Evolutionary conservation across 2,329 filamentous ascomycete species (phyloP), one percentile per base, ranked within the genome.

Genomic region (Ophiostoma angusticollis): DNA sequence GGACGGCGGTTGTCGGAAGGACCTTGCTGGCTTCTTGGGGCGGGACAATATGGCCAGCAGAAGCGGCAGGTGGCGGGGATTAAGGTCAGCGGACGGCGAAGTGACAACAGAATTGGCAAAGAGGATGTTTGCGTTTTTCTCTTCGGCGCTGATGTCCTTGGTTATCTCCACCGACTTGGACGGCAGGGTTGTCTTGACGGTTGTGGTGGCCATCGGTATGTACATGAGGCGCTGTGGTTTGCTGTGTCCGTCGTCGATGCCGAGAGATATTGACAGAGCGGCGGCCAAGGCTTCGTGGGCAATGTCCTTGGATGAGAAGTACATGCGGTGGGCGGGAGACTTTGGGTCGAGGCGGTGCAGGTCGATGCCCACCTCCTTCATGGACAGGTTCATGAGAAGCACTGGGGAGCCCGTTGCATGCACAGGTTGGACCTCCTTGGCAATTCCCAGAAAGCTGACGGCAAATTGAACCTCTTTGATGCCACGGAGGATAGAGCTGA

Each of bases 381-480:
- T 93, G 6, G 89, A 86, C 31, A 87, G 72, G 53, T 89, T 94
- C 41, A 47, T 45, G 44, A 95, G 68, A 43, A 82, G 76, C 7
- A 94, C 71, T 4, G 84, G 79, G n/a, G 71, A 67, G 21, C 79
- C 75, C 3, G 70, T 68, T 3, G 79, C 69, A 45, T 78, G 74
- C 42, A 84, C 67, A 2, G 76, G 69, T 28, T 79, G 69, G 11
- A 95, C 70, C 50, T 78, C 79, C 57, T 86, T 91, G 17, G 84
- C 87, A 43, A 98, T 62, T 14, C 85, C 84, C 49, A 95, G 72
- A 57, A 89, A 91, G 58, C 89, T 89, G 54, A 96, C 75, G 0
- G 87, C 89, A 52, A 98, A 84, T 57, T 98, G 91, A 11, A 98
- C 82, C 57, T 98, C 91, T 55, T 95, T 93, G 48, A 98, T 85